These are phyloP conservation scores for Nitzschia palea DNA, from an alignment of 108 stramenopile genomes.

Conservation along the genomic window DNA sequence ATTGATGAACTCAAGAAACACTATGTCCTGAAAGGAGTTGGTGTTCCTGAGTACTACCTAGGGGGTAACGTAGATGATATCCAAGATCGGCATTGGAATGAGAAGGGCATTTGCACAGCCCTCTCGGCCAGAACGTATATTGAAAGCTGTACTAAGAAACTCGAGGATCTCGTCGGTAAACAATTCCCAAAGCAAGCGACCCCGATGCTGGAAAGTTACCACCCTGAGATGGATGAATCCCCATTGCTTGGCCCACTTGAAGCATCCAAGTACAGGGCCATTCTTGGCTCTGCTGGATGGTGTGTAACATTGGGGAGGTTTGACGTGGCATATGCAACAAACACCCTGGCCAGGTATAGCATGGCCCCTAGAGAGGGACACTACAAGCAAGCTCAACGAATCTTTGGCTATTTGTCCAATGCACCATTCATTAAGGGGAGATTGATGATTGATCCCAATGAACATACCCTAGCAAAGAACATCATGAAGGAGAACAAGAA, in stretches of 20 bases:
- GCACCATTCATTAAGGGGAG: not conserved
- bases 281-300: conserved; percentile 29
- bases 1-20: conserved; percentile 1
- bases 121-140: conserved; percentile 36
- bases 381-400: not conserved
- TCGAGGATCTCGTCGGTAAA: conserved; percentile 25
- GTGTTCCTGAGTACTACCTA: conserved; percentile 29
- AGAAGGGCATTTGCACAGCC: not conserved
- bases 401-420: conserved; percentile 33
- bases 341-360: conserved; percentile 15
- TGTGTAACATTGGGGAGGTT: conserved; percentile 29
- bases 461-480: conserved; percentile 13
- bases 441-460: conserved; percentile 53
- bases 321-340: conserved; percentile 38
- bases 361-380: conserved; percentile 18
- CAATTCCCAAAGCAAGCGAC: not conserved
- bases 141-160: conserved; percentile 6
- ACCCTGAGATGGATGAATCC: conserved; percentile 16
- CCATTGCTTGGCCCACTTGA: not conserved
- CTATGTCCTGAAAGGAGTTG: conserved; percentile 41
- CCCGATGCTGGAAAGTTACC: conserved; percentile 5
- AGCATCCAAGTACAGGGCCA: conserved; percentile 5
- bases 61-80: conserved; percentile 26
- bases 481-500: not conserved
- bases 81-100: not conserved